Conservation (phyloP, 1,139 yeast genomes). For the Protomyces lactucae-debilis region DNA sequence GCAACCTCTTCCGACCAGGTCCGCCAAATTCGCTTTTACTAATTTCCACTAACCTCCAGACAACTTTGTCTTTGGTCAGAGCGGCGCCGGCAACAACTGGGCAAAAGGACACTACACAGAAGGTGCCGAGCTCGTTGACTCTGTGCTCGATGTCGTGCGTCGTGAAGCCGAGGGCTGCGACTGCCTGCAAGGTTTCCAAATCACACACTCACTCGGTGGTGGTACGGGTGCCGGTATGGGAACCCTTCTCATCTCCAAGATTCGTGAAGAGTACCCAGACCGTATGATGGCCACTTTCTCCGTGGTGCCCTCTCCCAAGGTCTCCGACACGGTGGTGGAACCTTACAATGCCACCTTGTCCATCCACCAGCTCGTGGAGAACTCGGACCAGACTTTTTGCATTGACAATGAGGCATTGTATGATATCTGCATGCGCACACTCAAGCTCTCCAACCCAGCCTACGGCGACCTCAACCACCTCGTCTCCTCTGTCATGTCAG, state of each 20-base stretch:
- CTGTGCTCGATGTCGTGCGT: slow-evolving; percentile 46
- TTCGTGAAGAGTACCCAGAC: slow-evolving; percentile 47
- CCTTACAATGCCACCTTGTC: slow-evolving; percentile 46
- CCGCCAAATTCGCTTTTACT: neutral
- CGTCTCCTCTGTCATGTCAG: slow-evolving; percentile 47
- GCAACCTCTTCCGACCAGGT: slow-evolving; percentile 47
- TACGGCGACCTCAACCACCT: slow-evolving; percentile 45
- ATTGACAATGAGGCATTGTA: slow-evolving; percentile 47
- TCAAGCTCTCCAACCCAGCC: slow-evolving; percentile 43
- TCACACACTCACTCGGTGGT: slow-evolving; percentile 48
- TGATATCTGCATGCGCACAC: slow-evolving; percentile 45
- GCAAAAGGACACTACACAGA: slow-evolving; percentile 49
- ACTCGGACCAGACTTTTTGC: slow-evolving; percentile 47
- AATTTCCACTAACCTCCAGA: slow-evolving; percentile 8
- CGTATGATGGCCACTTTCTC: slow-evolving; percentile 48
- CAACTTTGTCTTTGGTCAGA: slow-evolving; percentile 45
- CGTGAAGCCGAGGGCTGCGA: slow-evolving; percentile 48
- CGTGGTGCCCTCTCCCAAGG: slow-evolving; percentile 46
- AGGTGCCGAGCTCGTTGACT: slow-evolving; percentile 47
- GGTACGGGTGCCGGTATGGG: slow-evolving; percentile 50
- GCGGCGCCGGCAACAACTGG: slow-evolving; percentile 51
- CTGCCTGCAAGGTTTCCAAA: slow-evolving; percentile 47
- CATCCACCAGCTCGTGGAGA: slow-evolving; percentile 45
- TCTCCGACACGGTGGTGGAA: slow-evolving; percentile 47
- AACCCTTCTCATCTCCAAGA: slow-evolving; percentile 43